phyloP scores from a whole-genome alignment of 2,329 filamentous ascomycete genomes.

The Pyricularia grisea region DNA sequence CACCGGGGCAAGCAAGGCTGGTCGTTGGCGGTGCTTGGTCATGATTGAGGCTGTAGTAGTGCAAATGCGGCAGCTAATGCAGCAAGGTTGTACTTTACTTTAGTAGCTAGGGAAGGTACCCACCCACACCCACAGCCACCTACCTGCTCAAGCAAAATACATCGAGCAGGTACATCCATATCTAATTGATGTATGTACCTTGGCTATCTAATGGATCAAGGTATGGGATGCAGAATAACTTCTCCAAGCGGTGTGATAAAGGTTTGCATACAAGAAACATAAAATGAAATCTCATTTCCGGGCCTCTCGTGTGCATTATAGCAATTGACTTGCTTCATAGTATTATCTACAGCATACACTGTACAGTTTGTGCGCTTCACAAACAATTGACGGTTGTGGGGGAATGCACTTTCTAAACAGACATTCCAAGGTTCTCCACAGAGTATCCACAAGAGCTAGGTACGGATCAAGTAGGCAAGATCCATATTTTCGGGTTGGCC shows the following conservation, averaged over 20 bases:
- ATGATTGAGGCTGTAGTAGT: background rate
- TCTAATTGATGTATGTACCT: too few species aligned
- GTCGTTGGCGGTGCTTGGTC: background rate
- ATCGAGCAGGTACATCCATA: background rate
- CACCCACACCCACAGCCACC: background rate
- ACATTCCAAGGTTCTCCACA: background rate
- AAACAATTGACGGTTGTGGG: background rate
- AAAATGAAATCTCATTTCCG: background rate
- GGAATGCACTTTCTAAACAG: background rate
- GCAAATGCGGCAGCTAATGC: background rate
- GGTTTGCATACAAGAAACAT: background rate
- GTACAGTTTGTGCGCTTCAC: background rate
- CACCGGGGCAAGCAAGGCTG: background rate
- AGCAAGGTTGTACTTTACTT: background rate
- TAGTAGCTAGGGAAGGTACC: background rate
- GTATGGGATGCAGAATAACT: background rate
- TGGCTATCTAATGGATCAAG: background rate
- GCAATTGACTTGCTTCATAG: too few species aligned
- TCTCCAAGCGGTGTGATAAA: background rate
- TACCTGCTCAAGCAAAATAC: background rate
- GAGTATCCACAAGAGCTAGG: background rate
- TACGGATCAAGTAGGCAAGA: background rate
- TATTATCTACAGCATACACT: too few species aligned
- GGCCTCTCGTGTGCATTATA: background rate
- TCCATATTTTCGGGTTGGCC: background rate